Conservation (phyloP, 441 rosid species). For the Isatis lusitanica region DNA sequence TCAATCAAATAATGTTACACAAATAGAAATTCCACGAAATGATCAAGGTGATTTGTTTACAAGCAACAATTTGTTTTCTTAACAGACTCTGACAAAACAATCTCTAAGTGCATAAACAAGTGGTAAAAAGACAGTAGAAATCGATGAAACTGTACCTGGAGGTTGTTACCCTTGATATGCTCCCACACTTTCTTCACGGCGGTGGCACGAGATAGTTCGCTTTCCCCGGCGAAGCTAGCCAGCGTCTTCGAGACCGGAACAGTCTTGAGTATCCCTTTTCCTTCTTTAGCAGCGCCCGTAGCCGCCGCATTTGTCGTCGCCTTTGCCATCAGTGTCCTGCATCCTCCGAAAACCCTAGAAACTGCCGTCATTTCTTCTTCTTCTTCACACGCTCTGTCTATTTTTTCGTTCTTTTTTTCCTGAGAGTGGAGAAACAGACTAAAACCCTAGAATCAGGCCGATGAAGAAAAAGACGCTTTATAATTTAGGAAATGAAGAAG, state of each 20-base stretch:
- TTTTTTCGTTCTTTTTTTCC: neutral
- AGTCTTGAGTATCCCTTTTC: slow-evolving; percentile 29
- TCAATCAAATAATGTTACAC: neutral
- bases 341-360: slow-evolving; percentile 39
- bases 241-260: slow-evolving; percentile 42
- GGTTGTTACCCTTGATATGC: slow-evolving; percentile 40
- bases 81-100: neutral
- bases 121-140: neutral
- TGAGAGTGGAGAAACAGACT: neutral
- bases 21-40: neutral
- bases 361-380: slow-evolving; percentile 27
- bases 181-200: slow-evolving; percentile 50
- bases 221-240: slow-evolving; percentile 39
- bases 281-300: neutral
- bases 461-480: neutral
- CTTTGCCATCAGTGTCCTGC: slow-evolving; percentile 36
- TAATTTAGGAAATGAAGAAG: neutral
- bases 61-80: neutral
- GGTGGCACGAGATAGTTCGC: slow-evolving; percentile 40
- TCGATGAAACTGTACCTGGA: slow-evolving; percentile 37
- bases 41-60: neutral
- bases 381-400: neutral
- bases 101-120: neutral
- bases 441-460: slow-evolving; percentile 23
- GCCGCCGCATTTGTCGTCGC: slow-evolving; percentile 14